These are phyloP conservation scores for Coemansia sp. DNA, from an alignment of 192 early-diverging fungal genomes.

Conservation along the genomic window DNA sequence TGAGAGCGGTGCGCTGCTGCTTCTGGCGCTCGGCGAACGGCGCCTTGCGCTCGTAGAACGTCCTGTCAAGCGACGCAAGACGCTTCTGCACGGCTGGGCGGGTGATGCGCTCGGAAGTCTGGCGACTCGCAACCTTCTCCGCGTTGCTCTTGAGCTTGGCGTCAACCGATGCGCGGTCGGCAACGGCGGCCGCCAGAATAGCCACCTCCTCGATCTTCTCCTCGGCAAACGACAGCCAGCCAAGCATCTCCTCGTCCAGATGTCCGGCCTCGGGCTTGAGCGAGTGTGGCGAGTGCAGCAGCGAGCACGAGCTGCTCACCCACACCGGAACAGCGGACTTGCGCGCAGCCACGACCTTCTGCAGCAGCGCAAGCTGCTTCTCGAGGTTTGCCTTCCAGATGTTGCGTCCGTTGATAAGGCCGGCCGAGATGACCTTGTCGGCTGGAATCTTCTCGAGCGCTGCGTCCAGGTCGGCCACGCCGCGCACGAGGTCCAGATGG, in stretches of 20 bases:
- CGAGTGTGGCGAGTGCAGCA: conserved; percentile 91
- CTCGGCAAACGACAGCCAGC: conserved; percentile 92
- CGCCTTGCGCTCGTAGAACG: conserved; percentile 74
- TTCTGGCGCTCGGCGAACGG: conserved; percentile 71
- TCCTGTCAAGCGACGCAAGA: conserved; percentile 63
- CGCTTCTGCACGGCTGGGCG: conserved; percentile 79
- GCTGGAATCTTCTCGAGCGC: conserved; percentile 63
- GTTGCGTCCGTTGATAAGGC: conserved; percentile 95
- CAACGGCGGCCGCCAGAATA: conserved; percentile 61
- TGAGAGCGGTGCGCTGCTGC: conserved; percentile 72
- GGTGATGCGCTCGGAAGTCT: conserved; percentile 77
- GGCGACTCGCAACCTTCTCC: conserved; percentile 65
- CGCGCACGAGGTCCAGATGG: conserved; percentile 90
- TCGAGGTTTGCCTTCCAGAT: conserved; percentile 93
- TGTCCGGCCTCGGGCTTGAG: conserved; percentile 70
- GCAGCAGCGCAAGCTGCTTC: conserved; percentile 66
- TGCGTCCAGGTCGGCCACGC: conserved; percentile 73
- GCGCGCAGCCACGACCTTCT: conserved; percentile 61
- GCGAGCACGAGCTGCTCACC: conserved; percentile 86
- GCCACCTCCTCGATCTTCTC: conserved; percentile 89
- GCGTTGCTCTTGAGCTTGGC: conserved; percentile 71
- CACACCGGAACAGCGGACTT: conserved; percentile 64
- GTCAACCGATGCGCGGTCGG: conserved; percentile 61
- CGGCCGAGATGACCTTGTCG: conserved; percentile 80
- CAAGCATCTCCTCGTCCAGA: conserved; percentile 77